phyloP scores from a whole-genome alignment of 106 monocot genomes.

The Apostasia shenzhenica region DNA sequence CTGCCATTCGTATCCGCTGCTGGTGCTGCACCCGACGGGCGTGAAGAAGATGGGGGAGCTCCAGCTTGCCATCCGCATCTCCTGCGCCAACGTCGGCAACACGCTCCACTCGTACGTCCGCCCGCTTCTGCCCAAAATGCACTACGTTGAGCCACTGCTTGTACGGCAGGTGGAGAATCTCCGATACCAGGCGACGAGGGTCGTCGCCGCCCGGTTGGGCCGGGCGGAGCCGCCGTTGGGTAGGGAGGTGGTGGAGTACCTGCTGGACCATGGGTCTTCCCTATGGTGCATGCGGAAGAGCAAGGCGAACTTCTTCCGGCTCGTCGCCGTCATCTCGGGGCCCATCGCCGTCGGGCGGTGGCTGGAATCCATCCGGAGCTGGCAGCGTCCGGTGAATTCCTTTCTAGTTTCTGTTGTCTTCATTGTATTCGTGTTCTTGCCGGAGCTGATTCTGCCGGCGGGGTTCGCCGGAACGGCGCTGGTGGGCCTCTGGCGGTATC shows the following conservation, averaged over 20 bases:
- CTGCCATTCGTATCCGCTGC: conserved; percentile 64
- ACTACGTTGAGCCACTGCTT: conserved; percentile 51
- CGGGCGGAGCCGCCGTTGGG: conserved; percentile 73
- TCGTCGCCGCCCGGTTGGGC: conserved; percentile 50
- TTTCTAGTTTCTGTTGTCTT: conserved; percentile 13
- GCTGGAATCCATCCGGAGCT: conserved; percentile 37
- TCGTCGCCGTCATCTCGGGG: conserved; percentile 47
- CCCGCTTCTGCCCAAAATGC: conserved; percentile 77
- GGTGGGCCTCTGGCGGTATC: conserved; percentile 51
- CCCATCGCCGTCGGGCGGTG: conserved; percentile 34
- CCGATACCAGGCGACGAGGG: conserved; percentile 56
- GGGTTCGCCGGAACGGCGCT: conserved; percentile 18
- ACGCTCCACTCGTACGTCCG: conserved; percentile 52
- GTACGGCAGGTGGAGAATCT: conserved; percentile 59
- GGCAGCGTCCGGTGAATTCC: conserved; percentile 47
- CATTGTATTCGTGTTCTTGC: conserved; percentile 28
- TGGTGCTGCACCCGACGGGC: conserved; percentile 60
- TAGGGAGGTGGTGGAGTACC: conserved; percentile 76
- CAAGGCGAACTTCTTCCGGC: conserved; percentile 86
- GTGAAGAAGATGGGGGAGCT: conserved; percentile 93
- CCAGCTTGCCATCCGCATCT: conserved; percentile 74
- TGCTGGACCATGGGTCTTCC: conserved; percentile 65
- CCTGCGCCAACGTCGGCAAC: conserved; percentile 35
- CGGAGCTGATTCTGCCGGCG: conserved; percentile 55
- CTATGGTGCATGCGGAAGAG: conserved; percentile 85